These are phyloP conservation scores for Tricholoma furcatifolium DNA, from an alignment of 768 basidiomycete genomes.

Conservation along the genomic window DNA sequence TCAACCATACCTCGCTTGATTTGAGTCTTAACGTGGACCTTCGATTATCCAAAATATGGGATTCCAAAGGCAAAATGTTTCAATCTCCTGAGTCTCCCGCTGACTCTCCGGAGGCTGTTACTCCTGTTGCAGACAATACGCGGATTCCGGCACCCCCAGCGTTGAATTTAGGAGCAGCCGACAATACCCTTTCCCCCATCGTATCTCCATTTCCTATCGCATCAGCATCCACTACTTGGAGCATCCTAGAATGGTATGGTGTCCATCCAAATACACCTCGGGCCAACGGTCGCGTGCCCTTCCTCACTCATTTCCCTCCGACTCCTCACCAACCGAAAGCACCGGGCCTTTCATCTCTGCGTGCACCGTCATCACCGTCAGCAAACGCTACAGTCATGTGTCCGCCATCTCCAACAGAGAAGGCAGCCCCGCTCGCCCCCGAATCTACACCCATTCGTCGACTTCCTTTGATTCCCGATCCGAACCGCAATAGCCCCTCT, in stretches of 20 bases:
- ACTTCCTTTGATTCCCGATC: constrained; percentile 17
- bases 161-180: constrained; percentile 7
- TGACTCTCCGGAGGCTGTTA: not conserved
- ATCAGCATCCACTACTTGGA: constrained; percentile 24
- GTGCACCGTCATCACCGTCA: constrained; percentile 2
- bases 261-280: constrained; percentile 13
- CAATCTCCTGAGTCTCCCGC: constrained; percentile 12
- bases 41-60: constrained; percentile 16
- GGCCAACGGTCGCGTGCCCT: constrained; percentile 2
- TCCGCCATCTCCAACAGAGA: not conserved
- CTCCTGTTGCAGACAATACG: not conserved
- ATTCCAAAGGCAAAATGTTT: constrained; percentile 12
- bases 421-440: not conserved
- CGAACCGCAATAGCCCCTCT: not conserved
- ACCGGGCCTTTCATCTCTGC: constrained; percentile 6
- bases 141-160: constrained; percentile 6
- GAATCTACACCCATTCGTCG: constrained; percentile 12
- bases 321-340: constrained; percentile 9
- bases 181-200: constrained; percentile 8
- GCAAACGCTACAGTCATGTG: not conserved
- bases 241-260: constrained; percentile 22
- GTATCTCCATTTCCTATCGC: constrained; percentile 12
- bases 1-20: constrained; percentile 11
- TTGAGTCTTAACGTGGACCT: constrained; percentile 16
- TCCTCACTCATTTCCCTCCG: constrained; percentile 12